Evolutionary conservation across 106 monocot genomes (phyloP), one percentile per base, ranked within the genome.

Genomic region (Dendrobium nobile): DNA sequence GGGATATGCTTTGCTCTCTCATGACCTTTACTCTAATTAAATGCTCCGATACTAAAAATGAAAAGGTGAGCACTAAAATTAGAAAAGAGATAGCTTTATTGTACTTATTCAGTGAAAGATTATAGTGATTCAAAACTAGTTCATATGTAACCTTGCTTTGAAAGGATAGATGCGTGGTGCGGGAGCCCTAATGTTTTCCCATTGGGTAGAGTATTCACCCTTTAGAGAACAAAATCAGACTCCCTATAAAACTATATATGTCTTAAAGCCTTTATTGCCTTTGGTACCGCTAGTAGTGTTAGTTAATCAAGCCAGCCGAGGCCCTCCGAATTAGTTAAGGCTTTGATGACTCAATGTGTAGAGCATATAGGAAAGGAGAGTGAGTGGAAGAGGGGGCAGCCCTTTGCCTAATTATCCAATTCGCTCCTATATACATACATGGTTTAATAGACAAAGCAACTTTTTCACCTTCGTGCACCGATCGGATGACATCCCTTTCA

Each of bases 371-470:
- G 6, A 45, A 77, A 47, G 76, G 44, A 45, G 76, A 77, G 76
- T 20, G 76, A 77, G 54, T 3, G 54, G 54, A 9, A 54, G 8
- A 9, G 8, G 54, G 76, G 76, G 76, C 3, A 45, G 41, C 37
- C 45, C 79, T 79, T 65, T n/a, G 41, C 37, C 79, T 19, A 41
- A 79, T 79, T 40, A 79, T 79, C 79, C 79, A 79, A 65, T 79
- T 42, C 4, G 64, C 64, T 79, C 79, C 65, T 41, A 79, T 37
- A 79, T 0, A 65, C 55, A 78, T 18, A 19, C 61, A 79, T 79
- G 79, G 79, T 79, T 79, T 55, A 79, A 20, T 79, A 79, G 41
- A 42, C 42, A 79, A 79, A 61, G 79, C 67, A 79, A 79, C 79
- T 79, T 64, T 18, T 2, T 61, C 41, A 79, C 79, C 67, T 79